Percentiles rank a stretch among this genome's conserved stretches.
phyloP scores from a whole-genome alignment of 352 stramenopile genomes.

The Phytophthora fragariae region DNA sequence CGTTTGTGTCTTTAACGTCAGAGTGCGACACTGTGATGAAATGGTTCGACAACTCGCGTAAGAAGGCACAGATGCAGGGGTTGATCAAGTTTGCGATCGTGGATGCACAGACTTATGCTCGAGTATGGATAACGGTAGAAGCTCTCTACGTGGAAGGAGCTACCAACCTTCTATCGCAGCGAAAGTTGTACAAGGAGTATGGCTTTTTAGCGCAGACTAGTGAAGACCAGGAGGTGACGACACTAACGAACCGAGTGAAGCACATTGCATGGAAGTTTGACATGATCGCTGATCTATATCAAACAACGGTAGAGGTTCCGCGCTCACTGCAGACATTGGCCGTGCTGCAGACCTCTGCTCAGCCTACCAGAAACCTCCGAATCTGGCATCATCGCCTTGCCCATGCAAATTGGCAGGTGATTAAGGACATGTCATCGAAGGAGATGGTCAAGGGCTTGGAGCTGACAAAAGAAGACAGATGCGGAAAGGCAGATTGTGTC shows the following conservation, averaged over 20 bases:
- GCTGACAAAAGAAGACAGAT: not conserved
- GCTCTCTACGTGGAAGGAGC: not conserved
- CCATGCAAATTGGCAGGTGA: not conserved
- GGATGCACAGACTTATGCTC: not conserved
- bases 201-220: not conserved
- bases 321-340: not conserved
- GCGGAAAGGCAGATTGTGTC: not conserved
- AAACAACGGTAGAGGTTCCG: not conserved
- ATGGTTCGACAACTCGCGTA: conserved; percentile 7
- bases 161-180: not conserved
- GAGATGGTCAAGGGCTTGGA: not conserved
- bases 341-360: not conserved
- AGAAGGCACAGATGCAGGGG: not conserved
- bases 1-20: conserved; percentile 10
- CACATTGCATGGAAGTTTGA: not conserved
- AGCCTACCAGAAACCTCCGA: not conserved
- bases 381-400: not conserved
- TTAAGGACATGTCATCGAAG: not conserved
- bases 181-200: not conserved
- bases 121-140: not conserved
- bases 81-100: not conserved
- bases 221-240: not conserved
- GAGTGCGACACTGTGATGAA: conserved; percentile 13
- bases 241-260: not conserved
- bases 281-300: not conserved